Base-by-base conservation (phyloP, 306 rosid species). In the Quercus suber region DNA sequence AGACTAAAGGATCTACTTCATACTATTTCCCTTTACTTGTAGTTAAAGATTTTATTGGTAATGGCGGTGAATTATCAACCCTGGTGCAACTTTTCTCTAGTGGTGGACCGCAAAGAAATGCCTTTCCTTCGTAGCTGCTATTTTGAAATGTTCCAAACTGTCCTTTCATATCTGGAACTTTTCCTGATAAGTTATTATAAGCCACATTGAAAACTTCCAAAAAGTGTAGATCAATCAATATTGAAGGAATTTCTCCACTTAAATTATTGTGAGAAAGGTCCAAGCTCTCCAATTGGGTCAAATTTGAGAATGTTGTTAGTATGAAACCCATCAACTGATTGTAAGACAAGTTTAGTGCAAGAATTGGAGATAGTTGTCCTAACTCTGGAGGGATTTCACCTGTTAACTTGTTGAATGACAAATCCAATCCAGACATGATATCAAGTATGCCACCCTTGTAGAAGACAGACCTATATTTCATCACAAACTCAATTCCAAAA, bases 201-300 rank as follows among this genome's bases (percentile, higher is more conserved):
- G 70, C 75, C 27, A 83, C 83, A 74, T 78, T 83, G 77, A 79
- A 83, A 11, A 30, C 25, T 28, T 75, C 7, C 0, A 79, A 18
- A 53, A 0, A 60, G 74, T 75, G 3, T 21, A 75, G 49, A 11
- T 41, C 51, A 9, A 37, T 20, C 17, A 83, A 9, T 4, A 35
- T 70, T 56, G 35, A 28, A 43, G 81, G 86, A 51, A 83, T 75
- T 52, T 41, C 25, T 18, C 81, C 83, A 27, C 64, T 75, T 35
- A 83, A 79, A 14, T 41, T 74, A 28, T 75, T 83, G 58, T 35
- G n/a, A 5, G 83, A 83, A 28, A 83, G 45, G 49, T 83, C 81
- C 33, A 83, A 27, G 45, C 81, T 83, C 37, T 83, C 83, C 0
- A 83, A 69, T 0, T 0, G 4, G 1, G 5, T 43, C 1, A 82